phyloP scores from a whole-genome alignment of 2,329 filamentous ascomycete species.

The Aspergillus glaucus region DNA sequence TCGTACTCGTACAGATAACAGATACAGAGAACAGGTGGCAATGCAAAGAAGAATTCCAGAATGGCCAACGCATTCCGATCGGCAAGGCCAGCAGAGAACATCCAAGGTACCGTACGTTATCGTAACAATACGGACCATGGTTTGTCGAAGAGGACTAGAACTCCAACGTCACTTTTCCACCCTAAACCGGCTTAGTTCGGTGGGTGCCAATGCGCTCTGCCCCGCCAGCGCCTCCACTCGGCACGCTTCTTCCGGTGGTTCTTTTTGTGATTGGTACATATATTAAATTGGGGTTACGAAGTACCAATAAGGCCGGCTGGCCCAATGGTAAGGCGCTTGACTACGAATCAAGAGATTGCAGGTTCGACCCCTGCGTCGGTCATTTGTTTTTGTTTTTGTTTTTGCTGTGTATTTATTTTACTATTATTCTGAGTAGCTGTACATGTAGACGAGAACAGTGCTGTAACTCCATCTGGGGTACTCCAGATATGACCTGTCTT shows the following conservation, averaged over 20 bases:
- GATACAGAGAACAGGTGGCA: background rate
- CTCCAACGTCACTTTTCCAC: background rate
- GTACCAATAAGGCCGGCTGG: conserved; percentile 13
- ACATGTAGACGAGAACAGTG: too few relatives aligned
- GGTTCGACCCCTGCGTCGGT: conserved; percentile 41
- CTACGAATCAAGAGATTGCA: conserved; percentile 49
- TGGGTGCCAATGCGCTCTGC: background rate
- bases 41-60: conserved; percentile 34
- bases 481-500: background rate
- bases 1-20: background rate
- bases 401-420: too few relatives aligned
- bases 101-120: too few relatives aligned
- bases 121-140: background rate
- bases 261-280: background rate
- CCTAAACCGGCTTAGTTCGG: background rate
- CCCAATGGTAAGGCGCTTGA: conserved; percentile 49
- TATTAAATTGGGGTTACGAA: accelerated
- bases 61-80: conserved; percentile 12
- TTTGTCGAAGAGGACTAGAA: background rate
- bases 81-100: background rate
- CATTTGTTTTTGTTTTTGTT: conserved; percentile 16
- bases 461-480: background rate
- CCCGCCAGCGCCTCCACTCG: conserved; percentile 10
- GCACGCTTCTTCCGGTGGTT: conserved; percentile 16
- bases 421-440: too few relatives aligned